phyloP scores from a whole-genome alignment of 768 basidiomycete species.

The Tylopilus balloui region DNA sequence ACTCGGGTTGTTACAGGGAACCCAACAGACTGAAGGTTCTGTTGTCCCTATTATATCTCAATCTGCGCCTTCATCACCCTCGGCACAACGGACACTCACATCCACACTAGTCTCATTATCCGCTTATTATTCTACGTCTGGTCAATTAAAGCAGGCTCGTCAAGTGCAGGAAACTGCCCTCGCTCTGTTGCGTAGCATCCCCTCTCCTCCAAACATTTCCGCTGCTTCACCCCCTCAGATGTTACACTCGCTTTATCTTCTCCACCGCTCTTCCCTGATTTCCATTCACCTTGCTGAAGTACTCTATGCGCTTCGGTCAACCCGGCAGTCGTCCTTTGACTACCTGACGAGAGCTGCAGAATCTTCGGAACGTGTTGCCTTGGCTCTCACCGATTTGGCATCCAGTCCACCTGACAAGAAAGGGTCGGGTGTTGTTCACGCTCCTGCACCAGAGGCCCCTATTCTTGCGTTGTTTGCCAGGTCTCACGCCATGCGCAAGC shows the following conservation, averaged over 20 bases:
- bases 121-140: conserved; percentile 59
- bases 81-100: conserved; percentile 57
- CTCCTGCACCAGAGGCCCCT: conserved; percentile 36
- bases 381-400: conserved; percentile 45
- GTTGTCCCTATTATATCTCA: conserved; percentile 32
- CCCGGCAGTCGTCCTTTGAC: conserved; percentile 45
- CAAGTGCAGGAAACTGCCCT: conserved; percentile 54
- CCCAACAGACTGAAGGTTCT: conserved; percentile 18
- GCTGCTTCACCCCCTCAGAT: conserved; percentile 51
- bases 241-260: conserved; percentile 60
- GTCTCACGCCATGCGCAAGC: conserved; percentile 48
- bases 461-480: conserved; percentile 43
- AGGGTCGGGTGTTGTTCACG: conserved; percentile 32
- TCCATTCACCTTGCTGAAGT: conserved; percentile 75
- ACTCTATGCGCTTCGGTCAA: conserved; percentile 44
- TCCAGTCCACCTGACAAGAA: conserved; percentile 33
- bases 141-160: conserved; percentile 51
- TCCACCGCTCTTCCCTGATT: conserved; percentile 71
- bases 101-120: conserved; percentile 68
- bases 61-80: conserved; percentile 49
- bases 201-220: conserved; percentile 40
- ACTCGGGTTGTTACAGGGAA: conserved; percentile 42
- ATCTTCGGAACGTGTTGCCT: conserved; percentile 62
- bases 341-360: conserved; percentile 59
- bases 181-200: conserved; percentile 49